Base-by-base conservation (phyloP, 2,329 filamentous ascomycete genomes). In the Botrytis fabae region DNA sequence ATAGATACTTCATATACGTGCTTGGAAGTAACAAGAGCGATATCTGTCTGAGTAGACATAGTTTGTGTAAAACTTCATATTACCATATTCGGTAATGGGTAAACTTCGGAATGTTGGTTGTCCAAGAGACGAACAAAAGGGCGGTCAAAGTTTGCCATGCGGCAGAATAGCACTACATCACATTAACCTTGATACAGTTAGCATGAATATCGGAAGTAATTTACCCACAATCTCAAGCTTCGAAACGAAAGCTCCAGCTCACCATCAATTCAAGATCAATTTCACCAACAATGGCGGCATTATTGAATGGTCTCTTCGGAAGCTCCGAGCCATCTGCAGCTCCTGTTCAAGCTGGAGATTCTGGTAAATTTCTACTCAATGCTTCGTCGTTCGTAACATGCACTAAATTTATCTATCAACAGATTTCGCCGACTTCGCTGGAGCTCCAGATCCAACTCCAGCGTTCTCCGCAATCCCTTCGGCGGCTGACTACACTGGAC, bases 361-460 rank as follows among this genome's bases (percentile, higher is more conserved):
- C 90, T 78, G 91, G 91, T 93, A 85, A 80, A 46, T 20, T 42
- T 44, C 7, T 32, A 9, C 32, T 65, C 79, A 69, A 51, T 54
- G 54, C 40, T 63, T 14, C n/a, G 10, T 59, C 2, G 51, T 14
- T 54, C 1, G 42, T 14, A 40, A 69, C 35, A 65, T 69, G 28
- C 59, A 71, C 73, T 77, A 69, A 78, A 74, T 51, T 32, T 28
- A 42, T n/a, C 20, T 48, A 76, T 38, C 57, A n/a, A 81, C 71
- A 97, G 95, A 97, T 85, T 98, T 98, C 82, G 94, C 93, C 84
- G 95, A 98, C 86, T 98, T 97, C 81, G 93, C 94, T 74, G 91
- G 90, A 76, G 92, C 90, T 78, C 89, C 94, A 76, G 90, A 92
- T 32, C 91, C 93, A 73, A 82, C 85, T 38, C 87, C 87, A 73